Evolutionary conservation across 805 yeast species (phyloP).

Genomic region (Teunomyces atbi): DNA sequence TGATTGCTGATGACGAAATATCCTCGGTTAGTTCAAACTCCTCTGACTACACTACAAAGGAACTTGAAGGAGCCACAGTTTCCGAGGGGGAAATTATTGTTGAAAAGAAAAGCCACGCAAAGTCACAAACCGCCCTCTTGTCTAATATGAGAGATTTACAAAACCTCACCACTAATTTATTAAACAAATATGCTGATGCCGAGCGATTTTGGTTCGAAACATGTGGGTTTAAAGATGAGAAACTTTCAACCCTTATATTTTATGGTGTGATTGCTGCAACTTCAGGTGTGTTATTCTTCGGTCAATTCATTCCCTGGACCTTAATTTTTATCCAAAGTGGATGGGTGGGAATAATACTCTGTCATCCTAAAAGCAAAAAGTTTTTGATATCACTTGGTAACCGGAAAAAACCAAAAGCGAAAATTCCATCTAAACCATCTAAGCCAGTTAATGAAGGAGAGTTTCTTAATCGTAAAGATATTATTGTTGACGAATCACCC

Average conservation of each 20-base stretch:
- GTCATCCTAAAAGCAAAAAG: conserved; percentile 59
- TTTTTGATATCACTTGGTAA: conserved; percentile 15
- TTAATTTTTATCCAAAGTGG: conserved; percentile 51
- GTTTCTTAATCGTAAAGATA: conserved; percentile 41
- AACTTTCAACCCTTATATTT: conserved; percentile 58
- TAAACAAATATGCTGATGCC: conserved; percentile 47
- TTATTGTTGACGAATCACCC: conserved; percentile 70
- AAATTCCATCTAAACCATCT: conserved; percentile 4
- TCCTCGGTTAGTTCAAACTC: conserved; percentile 9
- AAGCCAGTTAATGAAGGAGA: conserved; percentile 15
- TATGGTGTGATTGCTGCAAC: conserved; percentile 32
- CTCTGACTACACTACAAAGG: conserved; percentile 1
- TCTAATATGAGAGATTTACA: conserved; percentile 75
- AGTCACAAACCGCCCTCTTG: conserved; percentile 42
- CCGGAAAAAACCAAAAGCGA: background rate
- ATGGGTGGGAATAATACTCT: conserved; percentile 52
- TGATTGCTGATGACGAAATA: conserved; percentile 9
- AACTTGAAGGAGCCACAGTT: conserved; percentile 1
- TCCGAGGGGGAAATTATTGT: conserved; percentile 6
- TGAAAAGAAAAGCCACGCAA: conserved; percentile 19
- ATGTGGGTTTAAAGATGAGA: conserved; percentile 71
- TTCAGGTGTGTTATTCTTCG: conserved; percentile 41
- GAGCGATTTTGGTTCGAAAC: conserved; percentile 59
- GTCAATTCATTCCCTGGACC: conserved; percentile 64
- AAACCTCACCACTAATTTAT: conserved; percentile 54